Conservation (phyloP, 768 basidiomycete species). For the Russula lepida region DNA sequence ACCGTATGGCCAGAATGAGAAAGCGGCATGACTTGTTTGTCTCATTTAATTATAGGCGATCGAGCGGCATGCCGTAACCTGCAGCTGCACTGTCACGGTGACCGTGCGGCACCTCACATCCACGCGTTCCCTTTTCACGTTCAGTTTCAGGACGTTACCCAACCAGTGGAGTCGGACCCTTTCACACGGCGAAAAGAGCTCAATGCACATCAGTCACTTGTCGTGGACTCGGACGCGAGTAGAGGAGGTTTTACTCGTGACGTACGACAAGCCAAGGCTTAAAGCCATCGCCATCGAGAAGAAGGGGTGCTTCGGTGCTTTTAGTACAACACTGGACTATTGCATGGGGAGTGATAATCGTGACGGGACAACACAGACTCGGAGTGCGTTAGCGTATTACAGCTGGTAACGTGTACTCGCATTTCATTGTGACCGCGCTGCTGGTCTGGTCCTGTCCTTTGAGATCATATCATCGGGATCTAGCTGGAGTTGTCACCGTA, state of each 20-base stretch:
- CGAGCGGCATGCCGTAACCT: background rate
- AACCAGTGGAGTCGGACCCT: background rate
- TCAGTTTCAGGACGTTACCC: background rate
- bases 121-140: background rate
- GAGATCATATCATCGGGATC: background rate
- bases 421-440: background rate
- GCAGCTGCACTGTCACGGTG: too few species aligned
- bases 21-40: background rate
- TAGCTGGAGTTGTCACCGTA: background rate
- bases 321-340: background rate
- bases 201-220: conserved; percentile 1
- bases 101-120: background rate
- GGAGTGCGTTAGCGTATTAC: background rate
- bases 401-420: background rate
- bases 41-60: background rate
- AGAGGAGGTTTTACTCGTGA: background rate
- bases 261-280: background rate
- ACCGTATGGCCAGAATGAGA: background rate
- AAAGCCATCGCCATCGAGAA: too few species aligned
- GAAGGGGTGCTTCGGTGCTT: background rate
- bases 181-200: conserved; percentile 12
- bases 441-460: background rate
- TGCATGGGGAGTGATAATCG: background rate
- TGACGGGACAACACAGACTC: background rate
- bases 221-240: background rate